Base-by-base conservation (phyloP, 1,284 basidiomycete species). In the Malassezia dermatis region DNA sequence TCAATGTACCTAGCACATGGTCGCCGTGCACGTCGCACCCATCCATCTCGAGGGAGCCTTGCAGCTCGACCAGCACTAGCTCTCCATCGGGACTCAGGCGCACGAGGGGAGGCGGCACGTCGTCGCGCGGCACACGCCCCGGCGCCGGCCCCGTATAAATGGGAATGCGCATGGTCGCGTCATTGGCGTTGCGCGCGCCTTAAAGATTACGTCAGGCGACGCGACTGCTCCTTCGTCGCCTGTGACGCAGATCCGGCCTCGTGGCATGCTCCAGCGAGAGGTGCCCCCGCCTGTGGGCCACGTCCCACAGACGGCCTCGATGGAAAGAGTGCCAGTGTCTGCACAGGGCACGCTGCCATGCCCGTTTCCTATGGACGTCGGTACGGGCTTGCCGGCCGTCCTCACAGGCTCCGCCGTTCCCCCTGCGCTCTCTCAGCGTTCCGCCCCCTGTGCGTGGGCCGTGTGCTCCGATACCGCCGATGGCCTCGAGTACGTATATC, bases 401-500 rank as follows among this genome's bases (percentile, higher is more conserved):
- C 26, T 21, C 3, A 17, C 17, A 12, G 27, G 27, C 17, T 4
- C 26, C 4, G n/a, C 15, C n/a, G 27, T 10, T 15, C 15, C 41
- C 5, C 10, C 23, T 7, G 15, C 43, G 24, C 28, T 21, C 19
- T 17, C 28, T 15, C 1, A 21, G 15, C 6, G 23, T 8, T 15
- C 13, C 34, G 8, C 21, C 23, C 17, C 13, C 7, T 13, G n/a
- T 19, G 27, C 30, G 8, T 21, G 28, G 43, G 26, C 17, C 2
- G 26, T 27, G 15, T 56, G 54, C 35, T 51, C 34, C n/a, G 19
- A 31, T 11, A 17, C 30, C n/a, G 10, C 15, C 1, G 28, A 24
- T 8, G 19, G 27, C 21, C 43, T 51, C 3, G 21, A 21, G 8
- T 51, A 51, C 32, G 12, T 56, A 4, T 89, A 89, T 77, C 80